Base-by-base conservation (phyloP, 2,329 filamentous ascomycete genomes). In the Calonectria leucothoes region DNA sequence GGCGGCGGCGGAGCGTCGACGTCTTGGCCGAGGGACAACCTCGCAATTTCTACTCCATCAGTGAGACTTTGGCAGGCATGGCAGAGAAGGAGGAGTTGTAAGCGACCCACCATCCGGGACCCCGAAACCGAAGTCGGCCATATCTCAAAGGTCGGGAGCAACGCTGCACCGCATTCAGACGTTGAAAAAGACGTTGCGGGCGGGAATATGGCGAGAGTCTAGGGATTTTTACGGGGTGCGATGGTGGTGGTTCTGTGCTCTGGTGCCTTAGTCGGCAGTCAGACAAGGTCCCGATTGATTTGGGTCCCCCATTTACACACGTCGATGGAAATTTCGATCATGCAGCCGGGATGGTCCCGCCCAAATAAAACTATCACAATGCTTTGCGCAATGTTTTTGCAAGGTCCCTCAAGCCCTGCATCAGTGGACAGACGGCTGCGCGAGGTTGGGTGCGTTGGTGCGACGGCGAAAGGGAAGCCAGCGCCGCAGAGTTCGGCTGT, bases 11-110 rank as follows among this genome's bases (percentile, higher is more conserved):
- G 77, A 67, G 76, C 75, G 72, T 83, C 81, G 69, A 76, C 69
- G 52, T 77, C 80, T 63, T 84, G 82, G 67, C 82, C 81, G 55
- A 88, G 81, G 45, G 85, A 87, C 66, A 88, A 82, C 67, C 81
- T 82, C 75, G 84, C 82, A 76, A 88, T 83, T 77, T 85, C 86
- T 87, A 76, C 71, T 33, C 45, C 63, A 48, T 72, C 14, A 64
- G 77, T 83, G 72, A 84, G 81, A 80, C 49, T 76, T 74, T 74
- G 74, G 77, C 70, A 63, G 66, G 37, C 64, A 65, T 66, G 61
- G 49, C 14, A 25, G 35, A 59, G 23, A 57, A 52, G 20, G 37
- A 55, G 35, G 37, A 39, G 15, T 27, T 37, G 52, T 70, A 55
- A 35, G 39, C 29, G 68, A 78, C 76, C 72, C 73, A 86, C 85